These are phyloP conservation scores for Rhizopogon vinicolor DNA, from an alignment of 768 basidiomycete species.

Conservation along the genomic window DNA sequence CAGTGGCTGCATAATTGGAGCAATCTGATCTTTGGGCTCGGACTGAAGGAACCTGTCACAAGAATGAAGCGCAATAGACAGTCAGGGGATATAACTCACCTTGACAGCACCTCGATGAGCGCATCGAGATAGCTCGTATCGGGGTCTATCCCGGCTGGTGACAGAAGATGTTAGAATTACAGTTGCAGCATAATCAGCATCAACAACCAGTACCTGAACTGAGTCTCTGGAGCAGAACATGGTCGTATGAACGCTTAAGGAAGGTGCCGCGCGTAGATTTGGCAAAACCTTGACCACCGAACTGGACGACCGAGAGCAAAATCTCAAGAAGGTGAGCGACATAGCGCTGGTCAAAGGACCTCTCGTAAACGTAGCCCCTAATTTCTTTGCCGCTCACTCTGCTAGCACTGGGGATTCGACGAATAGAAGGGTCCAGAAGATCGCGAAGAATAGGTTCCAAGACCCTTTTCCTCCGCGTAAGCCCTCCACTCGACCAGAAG, in stretches of 20 bases:
- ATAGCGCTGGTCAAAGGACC: slow-evolving; percentile 73
- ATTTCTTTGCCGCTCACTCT: slow-evolving; percentile 65
- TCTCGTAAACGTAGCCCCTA: slow-evolving; percentile 63
- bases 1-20: slow-evolving; percentile 49
- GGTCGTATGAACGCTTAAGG: slow-evolving; percentile 62
- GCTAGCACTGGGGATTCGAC: slow-evolving; percentile 40
- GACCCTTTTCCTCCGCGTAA: slow-evolving; percentile 44
- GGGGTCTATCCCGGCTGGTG: slow-evolving; percentile 35
- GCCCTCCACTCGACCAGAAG: neutral
- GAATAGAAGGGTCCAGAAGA: slow-evolving; percentile 66
- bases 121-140: slow-evolving; percentile 75
- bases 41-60: slow-evolving; percentile 65
- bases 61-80: neutral
- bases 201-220: slow-evolving; percentile 40
- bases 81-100: slow-evolving; percentile 40
- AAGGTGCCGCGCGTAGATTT: slow-evolving; percentile 64
- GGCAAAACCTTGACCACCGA: slow-evolving; percentile 86
- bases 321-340: slow-evolving; percentile 72
- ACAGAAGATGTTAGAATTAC: slow-evolving; percentile 3
- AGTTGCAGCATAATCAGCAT: neutral
- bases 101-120: slow-evolving; percentile 65
- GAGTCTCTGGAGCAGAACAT: slow-evolving; percentile 57
- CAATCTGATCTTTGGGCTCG: slow-evolving; percentile 54
- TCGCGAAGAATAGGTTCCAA: slow-evolving; percentile 84
- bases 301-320: slow-evolving; percentile 71